A percentile compares a stretch with the other conserved stretches of the same genome.
Conservation (phyloP, 208 protist species). For the Leishmania gerbilli region DNA sequence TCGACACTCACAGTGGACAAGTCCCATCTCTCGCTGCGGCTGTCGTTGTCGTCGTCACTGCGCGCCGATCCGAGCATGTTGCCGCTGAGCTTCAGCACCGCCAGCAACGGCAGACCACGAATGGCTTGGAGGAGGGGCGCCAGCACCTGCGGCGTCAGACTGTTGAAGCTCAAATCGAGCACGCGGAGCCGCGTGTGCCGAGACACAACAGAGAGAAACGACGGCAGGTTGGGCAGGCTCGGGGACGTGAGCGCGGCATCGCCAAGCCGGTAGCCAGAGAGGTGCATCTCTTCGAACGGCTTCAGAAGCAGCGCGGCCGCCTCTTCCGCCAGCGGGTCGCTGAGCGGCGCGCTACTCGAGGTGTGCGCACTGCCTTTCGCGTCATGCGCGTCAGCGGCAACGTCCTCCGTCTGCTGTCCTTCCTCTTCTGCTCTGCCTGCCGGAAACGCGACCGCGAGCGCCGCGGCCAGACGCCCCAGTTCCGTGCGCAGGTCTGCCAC, state of each 20-base stretch:
- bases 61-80: conserved; percentile 44
- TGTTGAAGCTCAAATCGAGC: conserved; percentile 69
- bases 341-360: background rate
- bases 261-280: conserved; percentile 26
- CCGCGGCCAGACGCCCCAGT: background rate
- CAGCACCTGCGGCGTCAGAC: conserved; percentile 32
- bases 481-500: background rate
- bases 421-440: background rate
- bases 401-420: too few relatives aligned
- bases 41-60: background rate
- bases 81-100: conserved; percentile 54
- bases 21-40: conserved; percentile 3
- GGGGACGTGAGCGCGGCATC: conserved; percentile 13
- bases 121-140: conserved; percentile 32
- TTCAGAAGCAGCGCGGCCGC: conserved; percentile 4
- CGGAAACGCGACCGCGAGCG: background rate
- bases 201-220: conserved; percentile 31
- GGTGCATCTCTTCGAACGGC: conserved; percentile 20
- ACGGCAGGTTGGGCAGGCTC: conserved; percentile 3
- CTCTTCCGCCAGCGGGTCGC: background rate
- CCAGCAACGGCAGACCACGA: conserved; percentile 27
- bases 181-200: conserved; percentile 35
- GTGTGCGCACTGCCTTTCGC: background rate
- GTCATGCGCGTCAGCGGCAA: background rate
- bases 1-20: background rate